Base-by-base conservation (phyloP, 352 stramenopile genomes). In the Blastocystis sp. region DNA sequence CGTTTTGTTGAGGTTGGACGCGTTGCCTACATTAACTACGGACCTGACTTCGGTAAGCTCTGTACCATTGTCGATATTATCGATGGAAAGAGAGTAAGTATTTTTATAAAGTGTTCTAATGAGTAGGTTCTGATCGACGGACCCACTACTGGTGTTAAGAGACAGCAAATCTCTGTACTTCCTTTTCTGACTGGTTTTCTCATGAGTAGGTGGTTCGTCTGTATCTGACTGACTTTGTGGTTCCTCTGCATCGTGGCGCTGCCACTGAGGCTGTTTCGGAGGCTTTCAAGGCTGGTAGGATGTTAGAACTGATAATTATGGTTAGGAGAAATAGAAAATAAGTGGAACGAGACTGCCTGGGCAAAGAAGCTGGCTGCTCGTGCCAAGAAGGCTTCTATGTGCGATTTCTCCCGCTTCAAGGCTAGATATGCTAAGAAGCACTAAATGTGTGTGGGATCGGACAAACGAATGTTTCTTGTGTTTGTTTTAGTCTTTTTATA, bases 61-160 rank as follows among this genome's bases (percentile, higher is more conserved):
- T 95, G 94, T 91, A 98, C 95, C 77, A 98, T 99, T 93, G 97
- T 99, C 92, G 97, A 99, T 92, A 96, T 99, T 84, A 95, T 99
- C 69, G 97, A 99, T 90, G 94, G 98, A 92, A 99, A 99, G 94
- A 98, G 96, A 90, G 93, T 84, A 84, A 7, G 5, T 51, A 7
- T 19, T 9, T 66, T 19, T 22, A 5, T n/a, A 11, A 7, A 30
- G 9, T 15, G 44, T 13, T 51, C 27, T 51, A 84, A 30, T 44
- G n/a, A 22, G 1, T 84, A 84, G 73, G 73, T 94, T 68, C 93
- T 99, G n/a, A 93, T 99, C 56, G 96, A 99, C 90, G 97, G 96
- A 90, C 96, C 97, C 44, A 94, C 95, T 51, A 98, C 97, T 48
- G 97, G 96, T 89, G 96, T 99, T 54, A 94, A 95, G 87, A 96